These are phyloP conservation scores for Fusarium pseudograminearum DNA, from an alignment of 2,329 filamentous ascomycete species.

Conservation along the genomic window DNA sequence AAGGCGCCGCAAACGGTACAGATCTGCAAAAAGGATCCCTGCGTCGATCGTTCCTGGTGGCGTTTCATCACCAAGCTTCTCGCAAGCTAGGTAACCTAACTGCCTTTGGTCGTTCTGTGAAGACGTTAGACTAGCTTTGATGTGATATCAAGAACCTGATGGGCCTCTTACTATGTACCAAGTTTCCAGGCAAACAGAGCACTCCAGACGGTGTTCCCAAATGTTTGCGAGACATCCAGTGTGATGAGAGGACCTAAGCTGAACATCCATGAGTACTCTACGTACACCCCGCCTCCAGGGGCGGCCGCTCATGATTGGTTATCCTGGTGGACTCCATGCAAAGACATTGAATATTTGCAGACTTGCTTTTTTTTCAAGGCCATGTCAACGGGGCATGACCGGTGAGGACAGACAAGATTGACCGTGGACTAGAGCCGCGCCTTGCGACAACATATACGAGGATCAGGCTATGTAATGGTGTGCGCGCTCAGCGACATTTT, in stretches of 20 bases:
- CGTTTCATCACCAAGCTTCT: slow-evolving; percentile 37
- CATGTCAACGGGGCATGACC: slow-evolving; percentile 5
- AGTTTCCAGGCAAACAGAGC: neutral
- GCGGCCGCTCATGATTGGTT: slow-evolving; percentile 39
- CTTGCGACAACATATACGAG: slow-evolving; percentile 21
- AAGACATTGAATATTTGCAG: slow-evolving; percentile 23
- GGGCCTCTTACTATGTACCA: neutral
- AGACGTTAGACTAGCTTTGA: slow-evolving; percentile 27
- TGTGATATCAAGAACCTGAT: slow-evolving; percentile 14
- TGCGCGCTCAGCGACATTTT: neutral
- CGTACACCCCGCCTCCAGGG: slow-evolving; percentile 35
- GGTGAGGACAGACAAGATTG: slow-evolving; percentile 7
- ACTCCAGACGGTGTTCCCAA: slow-evolving; percentile 1
- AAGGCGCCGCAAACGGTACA: slow-evolving; percentile 41
- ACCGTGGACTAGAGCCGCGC: slow-evolving; percentile 17
- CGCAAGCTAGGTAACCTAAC: slow-evolving; percentile 22
- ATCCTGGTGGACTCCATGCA: slow-evolving; percentile 29
- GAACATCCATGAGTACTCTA: slow-evolving; percentile 19
- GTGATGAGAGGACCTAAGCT: slow-evolving; percentile 18
- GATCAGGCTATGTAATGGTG: neutral
- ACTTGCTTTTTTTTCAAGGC: slow-evolving; percentile 42
- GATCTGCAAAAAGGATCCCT: slow-evolving; percentile 46
- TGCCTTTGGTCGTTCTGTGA: slow-evolving; percentile 22
- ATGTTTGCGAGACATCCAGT: slow-evolving; percentile 28
- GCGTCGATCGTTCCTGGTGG: slow-evolving; percentile 47